Base-by-base conservation (phyloP, 116 monocot species). In the Zostera marina region DNA sequence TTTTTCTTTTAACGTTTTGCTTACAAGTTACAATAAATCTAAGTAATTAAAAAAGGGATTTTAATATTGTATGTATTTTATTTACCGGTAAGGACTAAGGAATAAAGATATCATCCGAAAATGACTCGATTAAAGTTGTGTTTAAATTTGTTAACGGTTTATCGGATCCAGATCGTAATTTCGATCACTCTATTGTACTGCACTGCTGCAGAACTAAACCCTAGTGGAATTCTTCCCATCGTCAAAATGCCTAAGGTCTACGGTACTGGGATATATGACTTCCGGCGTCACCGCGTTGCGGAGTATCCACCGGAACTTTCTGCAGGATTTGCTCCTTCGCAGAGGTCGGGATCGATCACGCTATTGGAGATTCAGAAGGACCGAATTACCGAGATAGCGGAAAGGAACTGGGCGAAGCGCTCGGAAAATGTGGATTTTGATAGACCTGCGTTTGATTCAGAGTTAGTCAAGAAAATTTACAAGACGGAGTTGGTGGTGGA, bases 311-410 rank as follows among this genome's bases (percentile, higher is more conserved):
- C 58, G 47, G 62, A 63, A 9, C 16, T 16, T 20, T 44, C 46
- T 44, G 61, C 10, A 9, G 60, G 46, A 43, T 44, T 59, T 51
- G 24, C 54, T 22, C 21, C 56, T 22, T 41, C 57, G 7, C 19
- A 40, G 23, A 67, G 56, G 21, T 48, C 70, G 3, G 61, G 49
- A 26, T 72, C 88, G 53, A 85, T 99, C 66, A 99, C 91, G 8
- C 78, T 99, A 9, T 59, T 70, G n/a, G 98, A 99, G 68, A 99
- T 99, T 60, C 83, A 99, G 76, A 77, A 81, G 21, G 98, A 99
- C 60, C 73, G 80, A 42, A 75, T 90, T 22, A 99, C 98, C 11
- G 68, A 73, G 52, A 81, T 83, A 48, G 99, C 91, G 19, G 70
- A 74, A 1, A 70, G 56, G 9, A 73, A 84, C 60, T 99, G 99